A percentile compares a stretch with the other conserved stretches of the same genome.
phyloP scores from a whole-genome alignment of 2,329 filamentous ascomycete genomes.

The Juglanconis sp. region DNA sequence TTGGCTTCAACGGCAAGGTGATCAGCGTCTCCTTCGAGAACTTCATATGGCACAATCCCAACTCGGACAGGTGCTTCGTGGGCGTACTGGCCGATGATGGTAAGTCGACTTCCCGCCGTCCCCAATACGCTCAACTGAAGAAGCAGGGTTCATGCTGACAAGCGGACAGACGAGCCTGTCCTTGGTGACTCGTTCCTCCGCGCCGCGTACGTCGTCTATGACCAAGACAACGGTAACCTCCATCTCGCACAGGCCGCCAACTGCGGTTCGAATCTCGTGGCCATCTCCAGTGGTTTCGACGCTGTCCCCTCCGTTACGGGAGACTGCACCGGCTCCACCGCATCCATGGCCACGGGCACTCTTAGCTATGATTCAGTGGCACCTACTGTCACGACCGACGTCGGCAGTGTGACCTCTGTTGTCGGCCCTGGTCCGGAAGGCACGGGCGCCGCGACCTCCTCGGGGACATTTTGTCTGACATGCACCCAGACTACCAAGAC shows the following conservation, averaged over 20 bases:
- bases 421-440: neutral
- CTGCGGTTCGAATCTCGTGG: constrained; percentile 10
- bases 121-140: too few species aligned
- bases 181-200: constrained; percentile 41
- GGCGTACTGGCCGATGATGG: constrained; percentile 29
- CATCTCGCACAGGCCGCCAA: constrained; percentile 17
- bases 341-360: neutral
- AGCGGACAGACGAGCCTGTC: constrained; percentile 39
- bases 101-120: constrained; percentile 14
- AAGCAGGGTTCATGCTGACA: neutral
- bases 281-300: constrained; percentile 4
- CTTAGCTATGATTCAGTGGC: neutral
- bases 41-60: constrained; percentile 44
- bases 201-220: constrained; percentile 45
- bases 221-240: constrained; percentile 37
- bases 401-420: neutral
- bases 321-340: neutral
- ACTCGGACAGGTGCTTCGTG: constrained; percentile 37
- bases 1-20: constrained; percentile 41
- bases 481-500: neutral
- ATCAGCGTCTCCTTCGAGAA: constrained; percentile 44
- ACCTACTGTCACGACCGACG: neutral
- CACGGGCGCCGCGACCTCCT: neutral
- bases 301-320: constrained; percentile 12
- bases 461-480: constrained; percentile 2